A percentile compares a stretch with the other conserved stretches of the same genome.
phyloP scores from a whole-genome alignment of 1,284 basidiomycete genomes.

The Cutaneotrichosporon cavernicola region DNA sequence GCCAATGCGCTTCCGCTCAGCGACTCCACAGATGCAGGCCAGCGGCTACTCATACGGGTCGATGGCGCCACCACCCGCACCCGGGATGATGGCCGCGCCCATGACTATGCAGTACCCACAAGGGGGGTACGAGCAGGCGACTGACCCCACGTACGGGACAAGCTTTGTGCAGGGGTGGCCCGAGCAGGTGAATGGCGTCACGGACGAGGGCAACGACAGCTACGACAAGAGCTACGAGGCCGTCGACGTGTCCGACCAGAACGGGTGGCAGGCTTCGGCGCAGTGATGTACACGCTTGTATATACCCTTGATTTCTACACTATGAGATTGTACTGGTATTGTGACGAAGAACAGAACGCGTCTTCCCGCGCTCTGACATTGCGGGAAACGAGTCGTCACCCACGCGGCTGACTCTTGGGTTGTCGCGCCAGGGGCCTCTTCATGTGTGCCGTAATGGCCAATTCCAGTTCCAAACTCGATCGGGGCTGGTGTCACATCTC shows the following conservation, averaged over 20 bases:
- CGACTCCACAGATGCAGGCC: constrained; percentile 23
- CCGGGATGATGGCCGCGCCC: constrained; percentile 1
- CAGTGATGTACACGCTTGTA: constrained; percentile 1
- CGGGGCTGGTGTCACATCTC: background rate
- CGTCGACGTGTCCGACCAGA: background rate
- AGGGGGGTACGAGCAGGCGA: constrained; percentile 1
- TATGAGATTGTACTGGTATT: background rate
- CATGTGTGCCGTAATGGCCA: background rate
- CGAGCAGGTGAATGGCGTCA: constrained; percentile 6
- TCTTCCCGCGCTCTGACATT: background rate
- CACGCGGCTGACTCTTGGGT: background rate
- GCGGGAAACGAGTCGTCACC: background rate
- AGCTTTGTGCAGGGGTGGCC: constrained; percentile 7
- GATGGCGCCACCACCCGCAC: constrained; percentile 26
- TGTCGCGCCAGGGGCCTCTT: background rate
- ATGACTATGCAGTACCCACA: background rate
- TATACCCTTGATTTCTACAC: background rate
- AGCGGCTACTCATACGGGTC: constrained; percentile 21
- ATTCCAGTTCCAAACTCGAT: background rate
- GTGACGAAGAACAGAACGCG: background rate
- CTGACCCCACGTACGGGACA: background rate
- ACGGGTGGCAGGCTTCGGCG: constrained; percentile 3
- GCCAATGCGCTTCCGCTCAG: constrained; percentile 28
- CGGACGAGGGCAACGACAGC: background rate
- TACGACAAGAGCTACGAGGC: constrained; percentile 11